Conservation (phyloP, 345 rosid genomes). For the Raphanus raphanistrum region DNA sequence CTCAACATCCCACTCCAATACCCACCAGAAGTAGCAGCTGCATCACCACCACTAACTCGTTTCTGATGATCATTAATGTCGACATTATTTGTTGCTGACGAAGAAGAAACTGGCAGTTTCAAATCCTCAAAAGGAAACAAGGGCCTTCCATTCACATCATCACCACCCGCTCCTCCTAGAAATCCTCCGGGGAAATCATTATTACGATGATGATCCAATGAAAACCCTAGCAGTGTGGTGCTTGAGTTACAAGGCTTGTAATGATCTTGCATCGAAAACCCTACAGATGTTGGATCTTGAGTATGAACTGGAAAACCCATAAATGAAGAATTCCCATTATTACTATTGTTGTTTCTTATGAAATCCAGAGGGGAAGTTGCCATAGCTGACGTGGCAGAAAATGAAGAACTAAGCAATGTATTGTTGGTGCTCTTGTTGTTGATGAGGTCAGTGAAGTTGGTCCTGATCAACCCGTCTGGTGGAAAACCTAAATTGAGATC, state of each 20-base stretch:
- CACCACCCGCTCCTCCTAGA: conserved; percentile 41
- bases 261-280: conserved; percentile 68
- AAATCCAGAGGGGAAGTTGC: conserved; percentile 64
- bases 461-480: conserved; percentile 48
- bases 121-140: conserved; percentile 93
- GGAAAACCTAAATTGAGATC: conserved; percentile 83
- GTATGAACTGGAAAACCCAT: conserved; percentile 56
- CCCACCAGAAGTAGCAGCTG: conserved; percentile 51
- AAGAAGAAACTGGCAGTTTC: conserved; percentile 65
- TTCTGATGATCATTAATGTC: conserved; percentile 49
- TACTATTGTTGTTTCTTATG: conserved; percentile 62
- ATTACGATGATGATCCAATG: conserved; percentile 72
- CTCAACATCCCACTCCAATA: conserved; percentile 96
- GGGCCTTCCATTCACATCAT: conserved; percentile 55
- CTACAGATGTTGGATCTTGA: conserved; percentile 55
- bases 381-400: conserved; percentile 36
- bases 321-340: conserved; percentile 59
- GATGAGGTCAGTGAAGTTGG: conserved; percentile 61
- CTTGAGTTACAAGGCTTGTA: conserved; percentile 60
- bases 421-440: conserved; percentile 33
- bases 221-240: conserved; percentile 56
- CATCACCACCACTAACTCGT: conserved; percentile 49
- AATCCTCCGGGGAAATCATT: conserved; percentile 50
- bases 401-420: conserved; percentile 41
- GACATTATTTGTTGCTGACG: conserved; percentile 33